Conservation (phyloP, 2,329 filamentous ascomycete species). For the Apiospora sp. region DNA sequence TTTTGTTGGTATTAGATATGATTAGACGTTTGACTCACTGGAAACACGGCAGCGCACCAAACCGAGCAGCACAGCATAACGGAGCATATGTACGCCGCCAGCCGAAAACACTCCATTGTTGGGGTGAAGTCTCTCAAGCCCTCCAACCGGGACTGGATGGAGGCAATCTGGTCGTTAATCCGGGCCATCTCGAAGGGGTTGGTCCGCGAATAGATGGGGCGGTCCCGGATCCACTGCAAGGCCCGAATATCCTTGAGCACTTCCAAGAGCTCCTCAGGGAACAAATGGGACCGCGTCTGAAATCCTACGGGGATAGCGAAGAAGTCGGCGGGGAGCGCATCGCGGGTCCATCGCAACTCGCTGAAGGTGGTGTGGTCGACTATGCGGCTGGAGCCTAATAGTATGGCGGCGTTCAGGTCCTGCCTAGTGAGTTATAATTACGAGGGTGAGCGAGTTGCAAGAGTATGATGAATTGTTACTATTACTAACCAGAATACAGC, state of each 20-base stretch:
- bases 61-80: conserved; percentile 49
- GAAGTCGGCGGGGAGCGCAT: conserved; percentile 39
- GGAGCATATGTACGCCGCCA: conserved; percentile 52
- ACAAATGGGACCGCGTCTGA: conserved; percentile 32
- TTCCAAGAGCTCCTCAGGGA: conserved; percentile 44
- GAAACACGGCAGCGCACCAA: conserved; percentile 48
- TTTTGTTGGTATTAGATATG: background rate
- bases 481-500: conserved; percentile 37
- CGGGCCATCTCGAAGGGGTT: conserved; percentile 40
- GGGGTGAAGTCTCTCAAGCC: conserved; percentile 34
- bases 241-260: conserved; percentile 49
- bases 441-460: background rate
- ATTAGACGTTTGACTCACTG: conserved; percentile 44
- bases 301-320: conserved; percentile 48
- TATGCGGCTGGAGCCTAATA: conserved; percentile 49
- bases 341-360: conserved; percentile 50
- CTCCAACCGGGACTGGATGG: conserved; percentile 49
- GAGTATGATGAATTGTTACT: background rate
- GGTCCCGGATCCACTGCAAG: conserved; percentile 49
- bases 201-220: conserved; percentile 23
- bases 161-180: conserved; percentile 51
- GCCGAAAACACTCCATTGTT: conserved; percentile 44
- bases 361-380: conserved; percentile 50
- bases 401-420: conserved; percentile 50
- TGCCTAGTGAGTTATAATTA: conserved; percentile 43